Percentiles rank a stretch among this genome's conserved stretches.
phyloP scores from a whole-genome alignment of 1,139 yeast species.

The Tardiomyces blankii region DNA sequence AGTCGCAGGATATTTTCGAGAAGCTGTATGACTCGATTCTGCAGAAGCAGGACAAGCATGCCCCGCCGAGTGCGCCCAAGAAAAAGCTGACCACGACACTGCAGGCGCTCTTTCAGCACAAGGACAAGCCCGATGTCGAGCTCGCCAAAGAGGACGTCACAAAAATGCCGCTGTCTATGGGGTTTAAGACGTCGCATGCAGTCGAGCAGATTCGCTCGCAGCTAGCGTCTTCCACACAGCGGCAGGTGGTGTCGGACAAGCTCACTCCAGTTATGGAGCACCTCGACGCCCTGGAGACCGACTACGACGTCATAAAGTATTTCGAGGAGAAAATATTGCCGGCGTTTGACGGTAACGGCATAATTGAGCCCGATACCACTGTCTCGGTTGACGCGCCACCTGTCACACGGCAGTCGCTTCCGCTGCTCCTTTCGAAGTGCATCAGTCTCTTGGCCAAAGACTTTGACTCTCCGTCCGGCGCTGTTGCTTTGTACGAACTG shows the following conservation, averaged over 20 bases:
- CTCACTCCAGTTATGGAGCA: slow-evolving; percentile 15
- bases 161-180: slow-evolving; percentile 12
- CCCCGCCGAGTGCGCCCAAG: slow-evolving; percentile 3
- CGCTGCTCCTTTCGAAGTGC: slow-evolving; percentile 15
- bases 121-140: slow-evolving; percentile 7
- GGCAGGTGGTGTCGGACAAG: slow-evolving; percentile 6
- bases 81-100: neutral
- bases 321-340: slow-evolving; percentile 13
- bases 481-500: slow-evolving; percentile 29
- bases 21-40: slow-evolving; percentile 16
- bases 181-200: slow-evolving; percentile 1
- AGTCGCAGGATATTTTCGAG: slow-evolving; percentile 9
- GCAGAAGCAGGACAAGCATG: slow-evolving; percentile 7
- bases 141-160: slow-evolving; percentile 11
- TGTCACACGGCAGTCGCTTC: slow-evolving; percentile 10
- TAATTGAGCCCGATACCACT: slow-evolving; percentile 5
- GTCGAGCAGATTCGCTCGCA: neutral
- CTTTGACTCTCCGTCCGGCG: slow-evolving; percentile 29
- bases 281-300: slow-evolving; percentile 17
- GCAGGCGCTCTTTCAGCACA: slow-evolving; percentile 14
- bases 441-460: slow-evolving; percentile 16
- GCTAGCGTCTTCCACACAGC: neutral
- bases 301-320: slow-evolving; percentile 18
- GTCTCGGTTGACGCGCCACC: slow-evolving; percentile 4
- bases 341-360: slow-evolving; percentile 7